Conservation (phyloP, 2,329 filamentous ascomycete genomes). For the Colletotrichum australisinense region DNA sequence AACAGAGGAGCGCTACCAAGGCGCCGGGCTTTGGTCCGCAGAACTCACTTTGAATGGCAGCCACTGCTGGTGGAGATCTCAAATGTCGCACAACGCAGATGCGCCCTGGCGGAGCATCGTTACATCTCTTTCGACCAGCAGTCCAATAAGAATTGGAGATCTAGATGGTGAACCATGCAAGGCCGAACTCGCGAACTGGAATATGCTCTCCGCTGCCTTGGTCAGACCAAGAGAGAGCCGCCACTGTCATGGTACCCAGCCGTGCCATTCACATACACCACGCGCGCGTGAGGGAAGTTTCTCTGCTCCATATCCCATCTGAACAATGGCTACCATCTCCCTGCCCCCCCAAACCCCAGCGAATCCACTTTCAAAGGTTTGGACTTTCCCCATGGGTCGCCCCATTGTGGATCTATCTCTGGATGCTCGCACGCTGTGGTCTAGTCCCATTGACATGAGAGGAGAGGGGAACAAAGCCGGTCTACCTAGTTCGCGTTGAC, state of each 20-base stretch:
- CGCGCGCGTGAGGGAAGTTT: neutral
- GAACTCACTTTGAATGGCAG: neutral
- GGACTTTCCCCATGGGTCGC: slow-evolving; percentile 9
- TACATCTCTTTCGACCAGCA: neutral
- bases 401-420: slow-evolving; percentile 9
- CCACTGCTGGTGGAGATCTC: neutral
- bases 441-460: neutral
- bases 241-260: neutral
- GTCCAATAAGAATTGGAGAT: neutral
- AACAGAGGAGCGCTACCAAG: neutral
- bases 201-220: neutral
- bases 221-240: neutral
- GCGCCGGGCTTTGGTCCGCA: neutral
- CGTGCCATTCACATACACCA: neutral
- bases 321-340: neutral
- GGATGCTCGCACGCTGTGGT: neutral
- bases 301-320: slow-evolving; percentile 1
- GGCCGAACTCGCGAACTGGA: neutral
- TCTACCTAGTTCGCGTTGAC: neutral
- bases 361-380: slow-evolving; percentile 16
- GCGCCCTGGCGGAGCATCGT: neutral
- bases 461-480: neutral
- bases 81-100: neutral
- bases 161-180: neutral
- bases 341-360: slow-evolving; percentile 6